Percentiles rank a stretch among this genome's conserved stretches.
phyloP scores from a whole-genome alignment of 768 basidiomycete species.

The Lentinus tigrinus region DNA sequence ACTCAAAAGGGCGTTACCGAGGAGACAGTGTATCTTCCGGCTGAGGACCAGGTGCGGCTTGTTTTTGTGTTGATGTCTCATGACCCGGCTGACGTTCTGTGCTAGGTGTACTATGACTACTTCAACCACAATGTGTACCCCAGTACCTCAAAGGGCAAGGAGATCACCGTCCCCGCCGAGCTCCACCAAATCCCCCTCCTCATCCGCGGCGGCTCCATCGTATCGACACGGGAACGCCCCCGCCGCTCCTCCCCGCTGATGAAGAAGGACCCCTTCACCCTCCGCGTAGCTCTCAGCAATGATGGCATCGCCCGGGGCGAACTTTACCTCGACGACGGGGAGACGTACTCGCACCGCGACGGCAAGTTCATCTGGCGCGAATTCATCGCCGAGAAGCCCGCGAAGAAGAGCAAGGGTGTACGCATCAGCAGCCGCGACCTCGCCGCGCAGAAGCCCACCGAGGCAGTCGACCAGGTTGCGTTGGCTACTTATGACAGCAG shows the following conservation, averaged over 20 bases:
- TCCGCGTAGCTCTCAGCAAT: conserved; percentile 77
- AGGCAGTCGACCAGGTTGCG: conserved; percentile 52
- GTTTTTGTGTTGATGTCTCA: neutral
- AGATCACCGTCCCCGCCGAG: conserved; percentile 75
- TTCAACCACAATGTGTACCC: conserved; percentile 70
- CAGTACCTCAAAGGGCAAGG: conserved; percentile 61
- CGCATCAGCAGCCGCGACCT: conserved; percentile 53
- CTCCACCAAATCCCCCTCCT: conserved; percentile 82
- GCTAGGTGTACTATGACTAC: conserved; percentile 92
- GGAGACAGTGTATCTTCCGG: conserved; percentile 73
- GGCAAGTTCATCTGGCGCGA: conserved; percentile 86
- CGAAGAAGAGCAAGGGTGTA: conserved; percentile 44
- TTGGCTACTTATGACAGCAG: conserved; percentile 47
- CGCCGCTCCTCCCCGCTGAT: conserved; percentile 84
- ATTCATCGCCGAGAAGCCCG: conserved; percentile 56
- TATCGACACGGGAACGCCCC: conserved; percentile 85
- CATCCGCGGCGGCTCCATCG: conserved; percentile 87
- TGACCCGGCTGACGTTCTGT: neutral
- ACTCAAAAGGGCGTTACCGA: conserved; percentile 70
- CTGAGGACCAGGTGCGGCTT: conserved; percentile 71
- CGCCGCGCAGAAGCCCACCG: conserved; percentile 40
- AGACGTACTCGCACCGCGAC: conserved; percentile 67
- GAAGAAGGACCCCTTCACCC: conserved; percentile 90
- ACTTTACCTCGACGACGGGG: conserved; percentile 94
- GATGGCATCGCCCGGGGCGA: conserved; percentile 66